A percentile compares a stretch with the other conserved stretches of the same genome.
Conservation (phyloP, 257 asterid species). For the Fraxinus excelsior region DNA sequence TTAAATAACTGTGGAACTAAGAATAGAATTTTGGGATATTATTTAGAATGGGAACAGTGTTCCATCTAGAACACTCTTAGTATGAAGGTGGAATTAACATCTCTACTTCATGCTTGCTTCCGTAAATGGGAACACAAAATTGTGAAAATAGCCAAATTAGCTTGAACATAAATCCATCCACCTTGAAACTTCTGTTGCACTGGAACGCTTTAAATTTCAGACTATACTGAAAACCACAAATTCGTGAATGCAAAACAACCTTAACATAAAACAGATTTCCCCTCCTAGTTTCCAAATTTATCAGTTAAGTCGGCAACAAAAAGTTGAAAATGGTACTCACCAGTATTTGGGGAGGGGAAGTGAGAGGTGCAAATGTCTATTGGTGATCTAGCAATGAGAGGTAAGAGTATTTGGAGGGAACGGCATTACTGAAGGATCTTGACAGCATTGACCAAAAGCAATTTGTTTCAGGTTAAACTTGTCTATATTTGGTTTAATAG, state of each 20-base stretch:
- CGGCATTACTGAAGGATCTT: neutral
- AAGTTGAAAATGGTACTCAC: neutral
- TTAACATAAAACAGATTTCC: neutral
- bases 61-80: neutral
- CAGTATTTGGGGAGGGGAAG: neutral
- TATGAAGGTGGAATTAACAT: neutral
- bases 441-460: neutral
- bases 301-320: neutral
- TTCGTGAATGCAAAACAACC: neutral
- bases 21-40: neutral
- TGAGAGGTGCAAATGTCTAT: neutral
- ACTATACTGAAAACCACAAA: neutral
- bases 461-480: neutral
- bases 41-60: neutral
- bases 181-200: neutral
- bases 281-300: neutral
- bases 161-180: neutral
- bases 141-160: neutral
- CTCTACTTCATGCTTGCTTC: neutral
- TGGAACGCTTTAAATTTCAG: neutral
- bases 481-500: neutral
- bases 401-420: neutral
- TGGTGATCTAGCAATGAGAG: neutral
- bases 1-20: neutral
- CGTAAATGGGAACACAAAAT: neutral